These are phyloP conservation scores for Coniferiporia sulphurascens DNA, from an alignment of 1,284 basidiomycete genomes.

Conservation along the genomic window DNA sequence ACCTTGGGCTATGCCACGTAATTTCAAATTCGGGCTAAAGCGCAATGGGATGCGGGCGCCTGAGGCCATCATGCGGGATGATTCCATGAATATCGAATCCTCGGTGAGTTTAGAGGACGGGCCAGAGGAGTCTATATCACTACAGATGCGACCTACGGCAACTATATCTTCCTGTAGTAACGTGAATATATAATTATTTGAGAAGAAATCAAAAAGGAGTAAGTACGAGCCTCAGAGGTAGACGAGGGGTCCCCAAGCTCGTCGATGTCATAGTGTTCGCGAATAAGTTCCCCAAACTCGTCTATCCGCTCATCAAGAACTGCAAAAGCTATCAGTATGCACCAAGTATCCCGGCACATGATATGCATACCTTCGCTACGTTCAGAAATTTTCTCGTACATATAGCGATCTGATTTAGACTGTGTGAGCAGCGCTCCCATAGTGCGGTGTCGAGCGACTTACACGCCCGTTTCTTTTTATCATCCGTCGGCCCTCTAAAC, in stretches of 20 bases:
- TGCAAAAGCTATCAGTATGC: constrained; percentile 26
- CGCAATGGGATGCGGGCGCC: constrained; percentile 69
- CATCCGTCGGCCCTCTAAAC: constrained; percentile 41
- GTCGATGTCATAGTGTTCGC: constrained; percentile 61
- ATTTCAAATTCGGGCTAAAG: constrained; percentile 61
- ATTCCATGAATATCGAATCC: constrained; percentile 71
- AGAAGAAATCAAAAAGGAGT: background rate
- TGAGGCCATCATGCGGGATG: constrained; percentile 72
- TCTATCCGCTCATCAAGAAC: constrained; percentile 84
- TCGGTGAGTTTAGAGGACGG: constrained; percentile 66
- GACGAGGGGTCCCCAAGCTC: constrained; percentile 76
- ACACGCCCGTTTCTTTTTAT: constrained; percentile 50
- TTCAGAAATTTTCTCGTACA: constrained; percentile 86
- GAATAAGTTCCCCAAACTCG: constrained; percentile 70
- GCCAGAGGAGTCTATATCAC: constrained; percentile 55
- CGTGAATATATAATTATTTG: constrained; percentile 15
- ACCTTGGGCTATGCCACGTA: constrained; percentile 61
- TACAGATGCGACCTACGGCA: constrained; percentile 78
- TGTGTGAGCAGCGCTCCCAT: background rate
- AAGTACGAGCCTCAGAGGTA: constrained; percentile 59
- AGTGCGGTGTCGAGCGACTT: constrained; percentile 26
- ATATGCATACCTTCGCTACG: constrained; percentile 64
- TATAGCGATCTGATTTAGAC: constrained; percentile 71
- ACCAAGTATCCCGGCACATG: background rate
- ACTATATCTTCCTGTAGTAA: constrained; percentile 59